These are phyloP conservation scores for Cucurbitaria berberidis DNA, from an alignment of 2,329 filamentous ascomycete species.

Conservation along the genomic window DNA sequence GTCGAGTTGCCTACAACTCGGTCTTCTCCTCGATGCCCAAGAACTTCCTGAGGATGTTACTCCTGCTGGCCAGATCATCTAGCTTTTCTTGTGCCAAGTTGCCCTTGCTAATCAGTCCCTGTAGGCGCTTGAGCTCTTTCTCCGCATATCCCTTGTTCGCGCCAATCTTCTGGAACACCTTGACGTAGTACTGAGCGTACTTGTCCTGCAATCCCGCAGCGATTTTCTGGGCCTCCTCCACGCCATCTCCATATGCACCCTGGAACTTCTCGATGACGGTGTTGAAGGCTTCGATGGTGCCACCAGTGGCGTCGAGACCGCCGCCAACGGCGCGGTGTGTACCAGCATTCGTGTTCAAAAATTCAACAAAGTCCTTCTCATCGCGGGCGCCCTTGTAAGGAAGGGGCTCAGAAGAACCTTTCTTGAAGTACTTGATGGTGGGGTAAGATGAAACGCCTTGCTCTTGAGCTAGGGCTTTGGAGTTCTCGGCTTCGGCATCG, in stretches of 20 bases:
- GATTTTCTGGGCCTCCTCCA: constrained; percentile 74
- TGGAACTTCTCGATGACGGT: constrained; percentile 74
- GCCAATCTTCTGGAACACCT: constrained; percentile 83
- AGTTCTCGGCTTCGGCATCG: constrained; percentile 86
- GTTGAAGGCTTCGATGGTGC: constrained; percentile 82
- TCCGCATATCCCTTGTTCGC: constrained; percentile 77
- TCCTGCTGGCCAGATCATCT: constrained; percentile 84
- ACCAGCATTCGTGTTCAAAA: constrained; percentile 86
- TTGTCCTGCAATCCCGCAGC: constrained; percentile 73
- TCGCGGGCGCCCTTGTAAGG: constrained; percentile 77
- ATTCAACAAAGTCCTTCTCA: constrained; percentile 77
- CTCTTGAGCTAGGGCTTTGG: constrained; percentile 76
- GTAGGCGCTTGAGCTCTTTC: constrained; percentile 84
- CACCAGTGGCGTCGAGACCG: constrained; percentile 76
- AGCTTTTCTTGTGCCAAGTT: constrained; percentile 83
- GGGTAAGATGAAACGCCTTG: constrained; percentile 87
- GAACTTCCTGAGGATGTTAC: constrained; percentile 87
- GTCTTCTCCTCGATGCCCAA: constrained; percentile 68
- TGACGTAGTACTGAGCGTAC: constrained; percentile 93
- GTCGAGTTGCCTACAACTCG: constrained; percentile 64
- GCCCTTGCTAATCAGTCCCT: constrained; percentile 83
- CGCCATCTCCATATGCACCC: constrained; percentile 66
- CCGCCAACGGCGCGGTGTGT: constrained; percentile 85
- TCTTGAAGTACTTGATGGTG: constrained; percentile 97
- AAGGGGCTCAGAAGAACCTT: constrained; percentile 74